Base-by-base conservation (phyloP, 768 basidiomycete species). In the Lentinula sp. region DNA sequence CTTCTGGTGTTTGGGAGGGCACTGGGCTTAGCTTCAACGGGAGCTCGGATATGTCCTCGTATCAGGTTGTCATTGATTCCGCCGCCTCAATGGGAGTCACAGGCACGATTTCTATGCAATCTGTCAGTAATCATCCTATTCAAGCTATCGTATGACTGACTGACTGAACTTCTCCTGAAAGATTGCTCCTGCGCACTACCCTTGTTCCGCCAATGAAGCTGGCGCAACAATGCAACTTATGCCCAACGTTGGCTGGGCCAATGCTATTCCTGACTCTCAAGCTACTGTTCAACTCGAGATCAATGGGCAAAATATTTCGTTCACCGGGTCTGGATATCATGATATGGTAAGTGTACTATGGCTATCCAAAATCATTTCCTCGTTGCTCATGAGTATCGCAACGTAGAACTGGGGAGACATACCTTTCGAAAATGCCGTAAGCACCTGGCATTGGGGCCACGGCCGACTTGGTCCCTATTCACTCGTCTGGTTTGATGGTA, bases 391-490 rank as follows among this genome's bases (percentile, higher is more conserved):
- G n/a, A 39, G 37, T 39, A 9, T 21, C 16, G 2, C 34, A n/a
- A 37, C 13, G 42, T 49, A 65, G 66, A 67, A 67, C 49, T 67
- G 66, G 65, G 62, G 66, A 57, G 46, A 63, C 49, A 46, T 61
- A 46, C 53, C 51, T 3, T 63, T 67, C 49, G 46, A 53, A 0
- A n/a, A 37, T n/a, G 52, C 57, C 55, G 56, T 65, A 3, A 55
- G 45, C 8, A 61, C 57, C 4, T 67, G 64, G 64, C 60, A 63
- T 53, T 67, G 66, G 64, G 66, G 64, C 43, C 65, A 67, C 60
- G 66, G 63, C 10, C 56, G 66, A 6, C 18, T 65, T 16, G 66
- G 65, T 5, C 54, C 63, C 2, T 67, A 67, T 49, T 67, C 66
- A 42, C 37, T 67, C 43, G 66, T 67, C 5, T 67, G 65, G 65